Evolutionary conservation across 768 basidiomycete genomes (phyloP).

Genomic region (Boletus barrowsii): DNA sequence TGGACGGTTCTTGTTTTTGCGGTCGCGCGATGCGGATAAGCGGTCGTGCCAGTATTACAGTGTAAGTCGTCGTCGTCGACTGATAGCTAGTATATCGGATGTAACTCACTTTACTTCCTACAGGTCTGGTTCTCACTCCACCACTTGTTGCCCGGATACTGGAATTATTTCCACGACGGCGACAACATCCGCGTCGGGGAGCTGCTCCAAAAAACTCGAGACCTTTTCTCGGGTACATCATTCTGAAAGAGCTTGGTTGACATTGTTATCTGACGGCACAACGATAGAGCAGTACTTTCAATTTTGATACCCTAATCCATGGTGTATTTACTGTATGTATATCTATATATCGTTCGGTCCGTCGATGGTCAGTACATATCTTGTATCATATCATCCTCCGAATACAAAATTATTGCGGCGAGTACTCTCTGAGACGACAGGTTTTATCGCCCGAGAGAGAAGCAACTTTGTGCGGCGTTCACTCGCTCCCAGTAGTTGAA

Average conservation of each 20-base stretch:
- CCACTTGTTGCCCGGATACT: slow-evolving; percentile 36
- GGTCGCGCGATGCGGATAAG: slow-evolving; percentile 29
- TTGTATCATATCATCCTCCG: too few species aligned
- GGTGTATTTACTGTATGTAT: background rate
- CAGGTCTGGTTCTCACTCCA: slow-evolving; percentile 37
- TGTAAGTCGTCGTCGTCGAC: slow-evolving; percentile 20
- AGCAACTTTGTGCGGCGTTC: too few species aligned
- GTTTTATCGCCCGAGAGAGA: too few species aligned
- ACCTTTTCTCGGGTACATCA: slow-evolving; percentile 11
- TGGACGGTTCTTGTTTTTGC: slow-evolving; percentile 29
- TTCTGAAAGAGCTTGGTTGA: slow-evolving; percentile 1
- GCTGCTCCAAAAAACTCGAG: slow-evolving; percentile 16
- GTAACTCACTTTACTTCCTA: background rate
- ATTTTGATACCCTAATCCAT: background rate
- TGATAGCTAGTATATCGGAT: background rate
- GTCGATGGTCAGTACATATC: background rate
- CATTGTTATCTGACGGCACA: background rate
- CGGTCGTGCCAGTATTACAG: slow-evolving; percentile 38
- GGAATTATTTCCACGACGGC: slow-evolving; percentile 30
- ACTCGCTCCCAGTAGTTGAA: too few species aligned
- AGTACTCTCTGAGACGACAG: too few species aligned
- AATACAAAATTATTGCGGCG: too few species aligned
- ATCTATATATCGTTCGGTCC: background rate
- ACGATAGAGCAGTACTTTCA: too few species aligned
- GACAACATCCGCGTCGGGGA: slow-evolving; percentile 10